A percentile compares a stretch with the other conserved stretches of the same genome.
Evolutionary conservation across 1,284 basidiomycete genomes (phyloP).

Genomic region (Ceratobasidium sp.): DNA sequence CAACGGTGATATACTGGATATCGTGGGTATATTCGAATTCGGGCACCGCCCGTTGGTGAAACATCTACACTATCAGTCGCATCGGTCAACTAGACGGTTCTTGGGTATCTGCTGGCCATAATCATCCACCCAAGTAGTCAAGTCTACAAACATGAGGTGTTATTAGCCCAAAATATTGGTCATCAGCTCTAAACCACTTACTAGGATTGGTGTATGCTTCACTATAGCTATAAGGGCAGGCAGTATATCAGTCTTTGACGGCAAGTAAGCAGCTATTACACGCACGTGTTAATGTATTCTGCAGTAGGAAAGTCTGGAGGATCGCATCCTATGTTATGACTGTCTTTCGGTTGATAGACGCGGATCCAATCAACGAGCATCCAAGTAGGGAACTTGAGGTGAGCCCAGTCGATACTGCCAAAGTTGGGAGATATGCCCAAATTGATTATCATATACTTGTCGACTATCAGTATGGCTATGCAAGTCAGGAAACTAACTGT

Average conservation of each 20-base stretch:
- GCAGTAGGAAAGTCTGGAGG: slow-evolving; percentile 53
- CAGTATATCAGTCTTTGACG: background rate
- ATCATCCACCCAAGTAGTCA: slow-evolving; percentile 30
- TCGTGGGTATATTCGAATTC: background rate
- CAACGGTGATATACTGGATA: too few relatives aligned
- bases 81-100: slow-evolving; percentile 15
- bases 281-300: slow-evolving; percentile 46
- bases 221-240: background rate
- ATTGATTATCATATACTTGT: slow-evolving; percentile 49
- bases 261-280: background rate
- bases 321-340: slow-evolving; percentile 54
- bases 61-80: background rate
- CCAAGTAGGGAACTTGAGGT: slow-evolving; percentile 49
- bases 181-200: background rate
- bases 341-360: slow-evolving; percentile 50
- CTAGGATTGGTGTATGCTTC: slow-evolving; percentile 15
- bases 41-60: background rate
- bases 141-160: background rate
- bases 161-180: background rate
- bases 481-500: background rate
- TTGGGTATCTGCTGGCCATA: slow-evolving; percentile 25
- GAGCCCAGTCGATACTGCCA: slow-evolving; percentile 48
- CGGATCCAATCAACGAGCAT: slow-evolving; percentile 56
- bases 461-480: background rate
- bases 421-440: slow-evolving; percentile 54